Percentiles rank a stretch among this genome's conserved stretches.
Evolutionary conservation across 805 yeast genomes (phyloP).

Genomic region (Kuraishia borneana): DNA sequence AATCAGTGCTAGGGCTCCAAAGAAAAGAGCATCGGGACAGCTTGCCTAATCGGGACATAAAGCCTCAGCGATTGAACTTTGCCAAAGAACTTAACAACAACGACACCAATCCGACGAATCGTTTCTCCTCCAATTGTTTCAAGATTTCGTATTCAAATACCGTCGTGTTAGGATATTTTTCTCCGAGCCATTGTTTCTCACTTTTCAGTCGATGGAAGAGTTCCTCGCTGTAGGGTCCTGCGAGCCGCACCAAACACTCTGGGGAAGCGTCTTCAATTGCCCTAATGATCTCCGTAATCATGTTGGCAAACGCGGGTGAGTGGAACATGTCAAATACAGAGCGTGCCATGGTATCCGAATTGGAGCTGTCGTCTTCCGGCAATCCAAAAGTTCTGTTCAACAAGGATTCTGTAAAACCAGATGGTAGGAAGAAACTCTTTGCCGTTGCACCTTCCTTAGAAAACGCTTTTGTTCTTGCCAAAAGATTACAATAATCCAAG

Average conservation of each 20-base stretch:
- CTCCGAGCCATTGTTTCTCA: conserved; percentile 7
- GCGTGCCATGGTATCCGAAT: conserved; percentile 13
- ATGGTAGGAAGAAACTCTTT: conserved; percentile 27
- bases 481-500: conserved; percentile 41
- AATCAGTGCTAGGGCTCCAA: neutral
- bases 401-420: conserved; percentile 19
- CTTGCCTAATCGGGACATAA: neutral
- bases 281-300: conserved; percentile 32
- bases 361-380: conserved; percentile 19
- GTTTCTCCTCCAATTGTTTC: conserved; percentile 24
- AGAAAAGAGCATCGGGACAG: too few species aligned
- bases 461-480: conserved; percentile 48
- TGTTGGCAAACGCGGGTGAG: conserved; percentile 37
- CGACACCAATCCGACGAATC: conserved; percentile 37
- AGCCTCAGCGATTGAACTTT: neutral
- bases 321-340: conserved; percentile 28
- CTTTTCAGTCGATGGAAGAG: conserved; percentile 22
- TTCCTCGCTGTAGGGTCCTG: conserved; percentile 40
- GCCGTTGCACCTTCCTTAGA: conserved; percentile 19
- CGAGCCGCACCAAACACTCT: conserved; percentile 25
- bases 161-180: neutral
- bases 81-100: conserved; percentile 46
- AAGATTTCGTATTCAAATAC: conserved; percentile 24
- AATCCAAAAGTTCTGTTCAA: conserved; percentile 12
- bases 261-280: conserved; percentile 29